Base-by-base conservation (phyloP, 192 early-diverging fungal genomes). In the Entrophospora sp. region DNA sequence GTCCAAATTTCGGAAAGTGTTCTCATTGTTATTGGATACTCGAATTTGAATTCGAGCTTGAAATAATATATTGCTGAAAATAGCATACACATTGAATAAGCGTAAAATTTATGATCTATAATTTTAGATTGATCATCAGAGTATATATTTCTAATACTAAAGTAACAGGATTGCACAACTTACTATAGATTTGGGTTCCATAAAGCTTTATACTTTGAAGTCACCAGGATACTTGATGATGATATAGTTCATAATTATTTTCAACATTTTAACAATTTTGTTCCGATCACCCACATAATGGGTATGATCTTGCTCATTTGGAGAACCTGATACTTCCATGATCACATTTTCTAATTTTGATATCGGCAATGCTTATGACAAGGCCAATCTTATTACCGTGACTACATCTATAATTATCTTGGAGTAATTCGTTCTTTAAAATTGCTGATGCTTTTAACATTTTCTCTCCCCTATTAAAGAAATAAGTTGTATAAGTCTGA, bases 141-240 rank as follows among this genome's bases (percentile, higher is more conserved):
- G n/a, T n/a, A n/a, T n/a, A n/a, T n/a, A n/a, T n/a, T n/a, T n/a
- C n/a, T n/a, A n/a, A n/a, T n/a, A n/a, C n/a, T n/a, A n/a, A n/a
- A n/a, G n/a, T n/a, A n/a, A n/a, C n/a, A n/a, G n/a, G n/a, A n/a
- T n/a, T n/a, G n/a, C n/a, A 43, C 1, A 60, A 60, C 22, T 60
- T 60, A 60, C 57, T 36, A 40, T 59, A 62, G 44, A 62, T 62
- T 62, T 62, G 61, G 18, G 46, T 12, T 2, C 61, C 43, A 14
- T 62, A 62, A 18, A 62, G 28, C 34, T 62, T 62, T 62, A 62
- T 62, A 3, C 40, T 46, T 16, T 16, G 43, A 62, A 44, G n/a
- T 62, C 40, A 27, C 40, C 61, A 46, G 44, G 14, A 24, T 62
- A 62, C 2, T 62, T 62, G 27, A 62, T 43, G 24, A 9, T 34